Evolutionary conservation across 495 filamentous ascomycete genomes (phyloP).

Genomic region (Penicillium angulare): DNA sequence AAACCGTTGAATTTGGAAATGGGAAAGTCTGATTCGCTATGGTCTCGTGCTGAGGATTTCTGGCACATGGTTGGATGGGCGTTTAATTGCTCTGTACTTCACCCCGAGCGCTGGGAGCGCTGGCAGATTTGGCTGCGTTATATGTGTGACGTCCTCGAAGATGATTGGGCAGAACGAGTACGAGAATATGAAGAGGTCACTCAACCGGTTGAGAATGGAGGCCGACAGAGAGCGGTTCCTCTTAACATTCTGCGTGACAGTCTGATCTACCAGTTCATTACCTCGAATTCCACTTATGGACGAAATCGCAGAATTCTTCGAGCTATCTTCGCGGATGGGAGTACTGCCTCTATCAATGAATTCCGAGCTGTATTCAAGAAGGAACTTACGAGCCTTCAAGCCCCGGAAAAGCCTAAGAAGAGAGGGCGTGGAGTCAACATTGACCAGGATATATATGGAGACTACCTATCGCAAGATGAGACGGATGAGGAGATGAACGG

Average conservation of each 20-base stretch:
- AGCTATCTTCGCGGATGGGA: slow-evolving; percentile 64
- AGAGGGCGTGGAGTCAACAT: slow-evolving; percentile 53
- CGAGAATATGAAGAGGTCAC: slow-evolving; percentile 23
- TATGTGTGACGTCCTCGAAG: slow-evolving; percentile 74
- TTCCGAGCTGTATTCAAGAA: slow-evolving; percentile 61
- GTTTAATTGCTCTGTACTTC: slow-evolving; percentile 79
- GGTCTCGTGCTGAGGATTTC: slow-evolving; percentile 73
- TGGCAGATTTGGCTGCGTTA: slow-evolving; percentile 83
- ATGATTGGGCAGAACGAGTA: slow-evolving; percentile 65
- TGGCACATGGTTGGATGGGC: slow-evolving; percentile 92
- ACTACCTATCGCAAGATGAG: slow-evolving; percentile 51
- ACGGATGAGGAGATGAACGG: slow-evolving; percentile 39
- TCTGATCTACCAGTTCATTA: slow-evolving; percentile 58
- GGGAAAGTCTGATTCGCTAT: slow-evolving; percentile 65
- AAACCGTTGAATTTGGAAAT: slow-evolving; percentile 52
- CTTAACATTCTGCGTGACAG: slow-evolving; percentile 40
- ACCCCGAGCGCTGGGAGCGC: slow-evolving; percentile 70
- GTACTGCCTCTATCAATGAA: slow-evolving; percentile 42
- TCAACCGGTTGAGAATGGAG: no score
- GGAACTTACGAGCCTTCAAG: slow-evolving; percentile 45
- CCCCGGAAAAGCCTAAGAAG: slow-evolving; percentile 33
- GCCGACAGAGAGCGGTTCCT: background rate
- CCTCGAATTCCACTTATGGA: slow-evolving; percentile 32
- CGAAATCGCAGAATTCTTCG: slow-evolving; percentile 54
- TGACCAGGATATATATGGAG: slow-evolving; percentile 55